phyloP scores from a whole-genome alignment of 345 rosid species.

The Passiflora organensis region DNA sequence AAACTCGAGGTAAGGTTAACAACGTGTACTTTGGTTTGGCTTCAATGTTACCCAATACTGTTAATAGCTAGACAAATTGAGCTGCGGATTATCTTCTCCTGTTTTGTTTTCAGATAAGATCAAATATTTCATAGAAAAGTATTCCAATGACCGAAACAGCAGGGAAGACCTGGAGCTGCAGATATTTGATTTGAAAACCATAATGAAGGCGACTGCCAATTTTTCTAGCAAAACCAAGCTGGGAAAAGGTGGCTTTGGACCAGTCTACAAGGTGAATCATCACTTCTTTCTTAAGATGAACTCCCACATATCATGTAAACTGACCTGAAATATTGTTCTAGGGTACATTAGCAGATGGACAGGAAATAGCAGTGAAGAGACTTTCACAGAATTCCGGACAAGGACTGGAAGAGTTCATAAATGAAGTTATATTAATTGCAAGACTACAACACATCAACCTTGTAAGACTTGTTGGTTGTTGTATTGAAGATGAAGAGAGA shows the following conservation, averaged over 20 bases:
- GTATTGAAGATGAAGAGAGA: slow-evolving; percentile 23
- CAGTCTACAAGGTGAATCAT: no score
- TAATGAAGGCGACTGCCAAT: background rate
- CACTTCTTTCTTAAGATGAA: background rate
- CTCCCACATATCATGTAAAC: background rate
- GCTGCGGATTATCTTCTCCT: background rate
- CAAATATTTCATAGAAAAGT: background rate
- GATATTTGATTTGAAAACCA: background rate
- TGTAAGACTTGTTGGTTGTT: slow-evolving; percentile 35
- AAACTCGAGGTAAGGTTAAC: slow-evolving; percentile 4
- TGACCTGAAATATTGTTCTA: slow-evolving; percentile 11
- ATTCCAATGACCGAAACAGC: background rate
- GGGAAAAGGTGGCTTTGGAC: slow-evolving; percentile 12
- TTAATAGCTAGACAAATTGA: no score
- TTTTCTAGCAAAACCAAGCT: background rate
- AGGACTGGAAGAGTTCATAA: no score
- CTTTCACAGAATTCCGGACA: slow-evolving; percentile 37
- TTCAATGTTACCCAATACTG: no score
- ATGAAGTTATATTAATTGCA: slow-evolving; percentile 37
- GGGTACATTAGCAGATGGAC: slow-evolving; percentile 38
- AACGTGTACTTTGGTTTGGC: background rate
- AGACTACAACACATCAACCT: slow-evolving; percentile 52
- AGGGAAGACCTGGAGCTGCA: slow-evolving; percentile 1
- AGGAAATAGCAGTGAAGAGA: slow-evolving; percentile 52
- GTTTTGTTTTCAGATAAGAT: background rate